phyloP scores from a whole-genome alignment of 495 filamentous ascomycete species.

The Xylaria curta region DNA sequence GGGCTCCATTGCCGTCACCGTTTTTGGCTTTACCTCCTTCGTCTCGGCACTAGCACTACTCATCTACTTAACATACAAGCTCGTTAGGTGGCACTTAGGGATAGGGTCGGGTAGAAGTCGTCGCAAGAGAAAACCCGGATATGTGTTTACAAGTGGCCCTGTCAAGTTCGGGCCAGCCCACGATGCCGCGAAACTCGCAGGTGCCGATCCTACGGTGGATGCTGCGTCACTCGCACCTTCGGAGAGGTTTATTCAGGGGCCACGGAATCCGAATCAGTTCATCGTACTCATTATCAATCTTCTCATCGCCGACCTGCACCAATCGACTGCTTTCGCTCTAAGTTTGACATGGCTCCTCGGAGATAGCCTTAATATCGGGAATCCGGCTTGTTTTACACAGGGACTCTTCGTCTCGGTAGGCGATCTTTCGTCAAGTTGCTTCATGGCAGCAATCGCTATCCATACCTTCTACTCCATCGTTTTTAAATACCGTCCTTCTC shows the following conservation, averaged over 20 bases:
- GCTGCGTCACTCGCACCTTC: conserved; percentile 14
- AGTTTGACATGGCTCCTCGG: conserved; percentile 65
- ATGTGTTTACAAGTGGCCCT: conserved; percentile 21
- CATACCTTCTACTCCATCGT: conserved; percentile 74
- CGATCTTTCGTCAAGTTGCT: conserved; percentile 72
- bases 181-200: conserved; percentile 30
- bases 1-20: conserved; percentile 61
- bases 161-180: conserved; percentile 30
- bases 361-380: conserved; percentile 62
- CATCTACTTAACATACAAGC: conserved; percentile 62
- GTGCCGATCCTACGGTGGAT: conserved; percentile 1
- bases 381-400: conserved; percentile 69
- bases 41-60: conserved; percentile 60
- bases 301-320: conserved; percentile 75
- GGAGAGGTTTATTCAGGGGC: conserved; percentile 34
- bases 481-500: conserved; percentile 61
- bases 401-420: conserved; percentile 75
- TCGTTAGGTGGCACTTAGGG: conserved; percentile 59
- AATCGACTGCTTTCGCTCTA: conserved; percentile 70
- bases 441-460: conserved; percentile 71
- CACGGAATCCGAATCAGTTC: conserved; percentile 65
- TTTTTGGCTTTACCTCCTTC: conserved; percentile 67
- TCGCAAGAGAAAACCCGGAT: background rate
- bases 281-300: conserved; percentile 77
- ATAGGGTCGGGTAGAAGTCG: background rate